Percentiles rank a stretch among this genome's conserved stretches.
Evolutionary conservation across 1,284 basidiomycete species (phyloP).

Genomic region (Ceratobasidium sp.): DNA sequence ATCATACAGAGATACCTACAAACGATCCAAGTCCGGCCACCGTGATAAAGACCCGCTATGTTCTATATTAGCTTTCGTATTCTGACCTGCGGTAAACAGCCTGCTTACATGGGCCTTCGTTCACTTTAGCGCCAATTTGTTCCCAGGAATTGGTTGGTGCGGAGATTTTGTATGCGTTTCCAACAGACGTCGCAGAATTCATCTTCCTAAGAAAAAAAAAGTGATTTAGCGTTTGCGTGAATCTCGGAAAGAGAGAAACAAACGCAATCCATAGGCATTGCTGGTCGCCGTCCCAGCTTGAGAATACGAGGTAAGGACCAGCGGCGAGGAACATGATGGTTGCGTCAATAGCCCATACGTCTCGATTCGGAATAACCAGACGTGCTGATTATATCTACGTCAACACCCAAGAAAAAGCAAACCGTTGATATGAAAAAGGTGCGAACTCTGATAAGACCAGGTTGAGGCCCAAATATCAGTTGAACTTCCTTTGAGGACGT

Average conservation of each 20-base stretch:
- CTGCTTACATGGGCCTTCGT: conserved; percentile 33
- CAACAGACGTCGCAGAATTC: conserved; percentile 14
- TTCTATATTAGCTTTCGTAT: too few species aligned
- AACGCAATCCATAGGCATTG: conserved; percentile 44
- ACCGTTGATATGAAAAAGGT: too few species aligned
- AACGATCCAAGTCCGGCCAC: conserved; percentile 26
- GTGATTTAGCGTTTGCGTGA: not conserved
- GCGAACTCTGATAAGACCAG: conserved; percentile 15
- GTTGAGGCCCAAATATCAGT: conserved; percentile 38
- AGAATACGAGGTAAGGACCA: conserved; percentile 37
- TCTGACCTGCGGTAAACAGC: not conserved
- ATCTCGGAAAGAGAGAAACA: not conserved
- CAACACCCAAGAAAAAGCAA: too few species aligned
- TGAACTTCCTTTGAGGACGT: conserved; percentile 16
- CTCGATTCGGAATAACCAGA: not conserved
- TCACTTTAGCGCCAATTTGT: not conserved
- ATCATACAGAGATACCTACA: not conserved
- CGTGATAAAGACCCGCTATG: not conserved
- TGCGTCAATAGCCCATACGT: conserved; percentile 16
- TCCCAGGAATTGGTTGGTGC: conserved; percentile 39
- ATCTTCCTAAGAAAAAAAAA: not conserved
- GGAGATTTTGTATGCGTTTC: conserved; percentile 7
- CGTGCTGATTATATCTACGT: too few species aligned
- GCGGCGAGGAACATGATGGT: conserved; percentile 16
- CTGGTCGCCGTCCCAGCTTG: conserved; percentile 13